Percentiles rank a stretch among this genome's conserved stretches.
phyloP scores from a whole-genome alignment of 331 rosid species.

The Dryas integrifolia region DNA sequence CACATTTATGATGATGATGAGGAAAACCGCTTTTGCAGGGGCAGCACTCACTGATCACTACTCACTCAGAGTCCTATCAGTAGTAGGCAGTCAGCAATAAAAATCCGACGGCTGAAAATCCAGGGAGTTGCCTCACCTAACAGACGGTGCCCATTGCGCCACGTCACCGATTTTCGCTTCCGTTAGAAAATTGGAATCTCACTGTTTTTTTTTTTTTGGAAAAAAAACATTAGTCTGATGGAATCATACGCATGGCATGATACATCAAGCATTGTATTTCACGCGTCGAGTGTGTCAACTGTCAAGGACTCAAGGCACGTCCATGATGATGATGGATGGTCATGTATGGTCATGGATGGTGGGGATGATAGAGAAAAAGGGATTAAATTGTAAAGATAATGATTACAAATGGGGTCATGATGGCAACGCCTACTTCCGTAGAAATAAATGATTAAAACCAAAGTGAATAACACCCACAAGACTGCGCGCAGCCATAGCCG shows the following conservation, averaged over 20 bases:
- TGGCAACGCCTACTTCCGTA: slow-evolving; percentile 36
- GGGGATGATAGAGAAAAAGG: neutral
- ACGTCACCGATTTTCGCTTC: slow-evolving; percentile 14
- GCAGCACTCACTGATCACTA: neutral
- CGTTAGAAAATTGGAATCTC: neutral
- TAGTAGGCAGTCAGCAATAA: neutral
- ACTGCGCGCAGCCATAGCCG: slow-evolving; percentile 91
- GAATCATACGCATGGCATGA: neutral
- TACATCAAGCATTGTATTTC: too few relatives aligned
- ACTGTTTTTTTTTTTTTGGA: too few relatives aligned
- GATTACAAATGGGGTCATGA: slow-evolving; percentile 51
- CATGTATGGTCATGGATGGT: too few relatives aligned
- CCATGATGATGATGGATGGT: neutral
- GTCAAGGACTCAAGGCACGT: too few relatives aligned
- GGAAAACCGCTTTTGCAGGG: slow-evolving; percentile 31
- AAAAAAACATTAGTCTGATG: too few relatives aligned
- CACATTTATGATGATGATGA: neutral
- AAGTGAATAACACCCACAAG: slow-evolving; percentile 9
- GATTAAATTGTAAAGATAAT: slow-evolving; percentile 33
- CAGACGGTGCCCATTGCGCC: slow-evolving; percentile 12
- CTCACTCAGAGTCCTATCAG: neutral
- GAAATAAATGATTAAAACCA: slow-evolving; percentile 32
- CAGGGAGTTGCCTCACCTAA: neutral
- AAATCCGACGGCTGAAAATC: slow-evolving; percentile 14
- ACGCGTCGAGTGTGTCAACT: too few relatives aligned